These are phyloP conservation scores for Solanum ahanhuiri DNA, from an alignment of 257 asterid genomes.

Conservation along the genomic window DNA sequence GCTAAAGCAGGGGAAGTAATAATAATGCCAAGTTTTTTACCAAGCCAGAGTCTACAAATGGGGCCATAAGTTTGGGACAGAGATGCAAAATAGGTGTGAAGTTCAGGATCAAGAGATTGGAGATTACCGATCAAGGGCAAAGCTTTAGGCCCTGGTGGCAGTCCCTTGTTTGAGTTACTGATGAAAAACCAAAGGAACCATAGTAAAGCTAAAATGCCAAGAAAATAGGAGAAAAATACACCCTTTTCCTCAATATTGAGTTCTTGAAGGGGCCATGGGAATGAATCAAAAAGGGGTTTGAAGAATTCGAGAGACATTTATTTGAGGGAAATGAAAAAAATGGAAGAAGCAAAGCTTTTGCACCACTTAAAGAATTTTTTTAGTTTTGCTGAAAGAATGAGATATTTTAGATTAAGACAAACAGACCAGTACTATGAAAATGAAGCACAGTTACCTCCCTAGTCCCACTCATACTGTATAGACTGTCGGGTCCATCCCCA, in stretches of 20 bases:
- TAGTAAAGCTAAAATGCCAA: constrained; percentile 15
- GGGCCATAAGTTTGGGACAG: constrained; percentile 51
- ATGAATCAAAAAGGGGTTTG: neutral
- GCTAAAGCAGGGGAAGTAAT: constrained; percentile 48
- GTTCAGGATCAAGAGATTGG: constrained; percentile 60
- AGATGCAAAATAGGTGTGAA: constrained; percentile 37
- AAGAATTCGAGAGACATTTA: neutral
- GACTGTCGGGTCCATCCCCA: neutral
- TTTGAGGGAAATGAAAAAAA: neutral
- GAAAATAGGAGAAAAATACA: constrained; percentile 4
- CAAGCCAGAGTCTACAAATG: constrained; percentile 43
- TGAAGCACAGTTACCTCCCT: neutral
- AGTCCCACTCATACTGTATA: neutral
- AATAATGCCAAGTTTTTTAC: constrained; percentile 37
- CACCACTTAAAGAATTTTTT: neutral
- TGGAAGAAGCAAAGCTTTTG: neutral
- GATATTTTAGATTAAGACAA: neutral
- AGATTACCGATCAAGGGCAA: constrained; percentile 59
- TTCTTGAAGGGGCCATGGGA: neutral
- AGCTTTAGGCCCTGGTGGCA: constrained; percentile 57
- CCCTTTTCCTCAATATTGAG: neutral
- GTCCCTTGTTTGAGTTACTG: neutral
- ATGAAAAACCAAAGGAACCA: constrained; percentile 13
- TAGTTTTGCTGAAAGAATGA: too few species aligned
- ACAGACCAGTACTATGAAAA: too few species aligned